Evolutionary conservation across 2,329 filamentous ascomycete genomes (phyloP).

Genomic region (Neofusicoccum kwambonambiense): DNA sequence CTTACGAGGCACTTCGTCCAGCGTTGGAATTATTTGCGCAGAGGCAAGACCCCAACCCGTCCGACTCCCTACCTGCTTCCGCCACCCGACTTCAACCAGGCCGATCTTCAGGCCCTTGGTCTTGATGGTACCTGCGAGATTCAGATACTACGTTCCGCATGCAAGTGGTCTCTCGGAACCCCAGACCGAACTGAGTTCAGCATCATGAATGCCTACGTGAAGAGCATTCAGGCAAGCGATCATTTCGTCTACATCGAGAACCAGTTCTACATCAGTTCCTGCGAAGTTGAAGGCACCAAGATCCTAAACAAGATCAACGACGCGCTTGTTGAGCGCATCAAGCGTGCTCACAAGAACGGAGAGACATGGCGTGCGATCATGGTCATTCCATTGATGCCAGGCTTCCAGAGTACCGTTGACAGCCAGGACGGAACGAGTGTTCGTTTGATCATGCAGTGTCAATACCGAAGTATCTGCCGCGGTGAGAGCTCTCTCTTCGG

Average conservation of each 20-base stretch:
- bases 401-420: slow-evolving; percentile 95
- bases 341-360: slow-evolving; percentile 75
- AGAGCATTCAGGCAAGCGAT: slow-evolving; percentile 90
- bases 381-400: slow-evolving; percentile 93
- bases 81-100: slow-evolving; percentile 83
- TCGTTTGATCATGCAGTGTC: slow-evolving; percentile 92
- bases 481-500: slow-evolving; percentile 92
- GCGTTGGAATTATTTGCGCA: slow-evolving; percentile 94
- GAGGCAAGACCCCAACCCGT: slow-evolving; percentile 87
- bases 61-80: slow-evolving; percentile 92
- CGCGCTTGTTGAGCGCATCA: slow-evolving; percentile 87
- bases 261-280: slow-evolving; percentile 96
- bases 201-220: slow-evolving; percentile 93
- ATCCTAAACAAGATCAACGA: slow-evolving; percentile 94
- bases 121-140: slow-evolving; percentile 94
- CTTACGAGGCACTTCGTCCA: slow-evolving; percentile 95
- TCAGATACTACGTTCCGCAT: slow-evolving; percentile 88
- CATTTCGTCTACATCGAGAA: slow-evolving; percentile 99
- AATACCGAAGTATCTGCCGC: slow-evolving; percentile 93
- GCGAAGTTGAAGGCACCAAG: slow-evolving; percentile 79
- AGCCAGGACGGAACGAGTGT: slow-evolving; percentile 92
- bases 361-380: slow-evolving; percentile 91
- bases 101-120: slow-evolving; percentile 82
- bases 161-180: slow-evolving; percentile 87
- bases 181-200: slow-evolving; percentile 82